Percentiles rank a stretch among this genome's conserved stretches.
Conservation (phyloP, 2,329 filamentous ascomycete species). For the Rutstroemia sp. region DNA sequence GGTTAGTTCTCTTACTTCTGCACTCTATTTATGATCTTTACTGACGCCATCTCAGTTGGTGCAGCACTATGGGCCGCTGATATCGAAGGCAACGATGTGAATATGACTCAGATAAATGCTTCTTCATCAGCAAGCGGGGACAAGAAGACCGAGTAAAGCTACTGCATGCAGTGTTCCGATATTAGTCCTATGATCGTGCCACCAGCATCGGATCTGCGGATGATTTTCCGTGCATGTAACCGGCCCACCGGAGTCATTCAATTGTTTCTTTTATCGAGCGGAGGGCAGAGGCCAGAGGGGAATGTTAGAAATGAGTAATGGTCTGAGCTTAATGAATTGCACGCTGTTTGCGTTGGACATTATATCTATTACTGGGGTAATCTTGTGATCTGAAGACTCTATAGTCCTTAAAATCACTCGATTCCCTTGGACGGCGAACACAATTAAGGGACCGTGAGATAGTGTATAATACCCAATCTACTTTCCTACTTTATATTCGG, state of each 20-base stretch:
- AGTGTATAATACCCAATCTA: no score
- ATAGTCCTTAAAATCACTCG: no score
- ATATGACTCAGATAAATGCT: constrained; percentile 23
- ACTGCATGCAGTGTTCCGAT: constrained; percentile 18
- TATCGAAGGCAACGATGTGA: constrained; percentile 46
- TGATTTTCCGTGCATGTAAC: background rate
- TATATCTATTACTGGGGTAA: no score
- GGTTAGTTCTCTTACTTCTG: constrained; percentile 33
- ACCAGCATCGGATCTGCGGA: background rate
- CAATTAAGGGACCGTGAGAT: no score
- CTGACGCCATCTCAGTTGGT: constrained; percentile 50
- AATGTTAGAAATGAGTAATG: background rate
- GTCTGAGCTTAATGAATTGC: no score
- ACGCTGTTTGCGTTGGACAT: no score
- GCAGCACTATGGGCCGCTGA: constrained; percentile 93
- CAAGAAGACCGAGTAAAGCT: constrained; percentile 16
- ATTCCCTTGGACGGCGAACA: no score
- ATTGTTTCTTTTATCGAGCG: background rate
- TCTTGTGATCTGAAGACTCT: no score
- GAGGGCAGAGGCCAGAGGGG: background rate
- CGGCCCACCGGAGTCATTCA: background rate
- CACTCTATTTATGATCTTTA: background rate
- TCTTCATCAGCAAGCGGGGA: constrained; percentile 12
- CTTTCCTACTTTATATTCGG: no score
- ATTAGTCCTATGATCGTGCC: constrained; percentile 6